These are phyloP conservation scores for Neltuma alba DNA, from an alignment of 306 rosid species.

Conservation along the genomic window DNA sequence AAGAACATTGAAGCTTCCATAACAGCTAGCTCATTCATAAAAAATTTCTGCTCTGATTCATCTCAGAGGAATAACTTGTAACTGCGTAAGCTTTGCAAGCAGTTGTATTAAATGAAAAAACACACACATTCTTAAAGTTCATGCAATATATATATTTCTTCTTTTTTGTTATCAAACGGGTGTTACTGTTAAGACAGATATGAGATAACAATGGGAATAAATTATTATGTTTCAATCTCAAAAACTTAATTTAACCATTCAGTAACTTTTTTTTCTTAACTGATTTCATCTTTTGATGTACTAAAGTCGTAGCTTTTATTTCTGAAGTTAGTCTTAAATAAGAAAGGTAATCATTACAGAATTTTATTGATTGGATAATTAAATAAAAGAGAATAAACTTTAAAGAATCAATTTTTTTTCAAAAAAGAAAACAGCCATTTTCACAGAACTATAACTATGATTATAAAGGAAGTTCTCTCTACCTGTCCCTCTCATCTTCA, in stretches of 20 bases:
- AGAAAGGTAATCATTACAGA: not conserved
- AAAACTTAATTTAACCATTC: not conserved
- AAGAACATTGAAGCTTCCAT: not conserved
- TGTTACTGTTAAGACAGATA: too few relatives aligned
- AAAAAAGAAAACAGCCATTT: not conserved
- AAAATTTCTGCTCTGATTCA: not conserved
- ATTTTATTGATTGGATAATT: not conserved
- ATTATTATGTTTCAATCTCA: too few relatives aligned
- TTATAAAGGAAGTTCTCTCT: not conserved
- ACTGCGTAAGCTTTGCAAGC: not conserved
- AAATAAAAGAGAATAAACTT: not conserved
- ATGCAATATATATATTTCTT: not conserved
- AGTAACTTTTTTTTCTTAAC: not conserved
- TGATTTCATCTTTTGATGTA: not conserved
- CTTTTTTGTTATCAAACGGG: not conserved
- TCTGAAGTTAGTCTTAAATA: not conserved
- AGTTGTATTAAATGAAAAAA: not conserved
- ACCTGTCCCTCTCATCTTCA: not conserved
- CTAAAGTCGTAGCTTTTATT: not conserved
- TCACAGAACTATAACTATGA: not conserved
- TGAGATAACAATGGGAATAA: too few relatives aligned
- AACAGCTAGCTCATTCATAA: not conserved
- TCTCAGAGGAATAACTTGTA: not conserved
- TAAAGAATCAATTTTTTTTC: not conserved
- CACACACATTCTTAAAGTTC: not conserved